These are phyloP conservation scores for Leucocoprinus leucothites DNA, from an alignment of 768 basidiomycete genomes.

Conservation along the genomic window DNA sequence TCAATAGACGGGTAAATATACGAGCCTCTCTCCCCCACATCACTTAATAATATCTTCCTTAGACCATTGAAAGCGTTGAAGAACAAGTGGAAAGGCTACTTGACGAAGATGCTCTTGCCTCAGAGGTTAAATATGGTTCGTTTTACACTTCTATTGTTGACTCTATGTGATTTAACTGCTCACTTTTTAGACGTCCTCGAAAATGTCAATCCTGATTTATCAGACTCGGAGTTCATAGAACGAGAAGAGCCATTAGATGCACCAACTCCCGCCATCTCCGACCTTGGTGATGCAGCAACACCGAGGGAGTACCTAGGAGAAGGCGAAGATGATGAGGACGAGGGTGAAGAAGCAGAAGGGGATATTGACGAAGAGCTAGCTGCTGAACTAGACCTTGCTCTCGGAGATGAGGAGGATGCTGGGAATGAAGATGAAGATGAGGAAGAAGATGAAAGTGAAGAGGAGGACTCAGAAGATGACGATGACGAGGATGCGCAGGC, in stretches of 20 bases:
- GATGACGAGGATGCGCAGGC: slow-evolving; percentile 80
- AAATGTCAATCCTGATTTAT: slow-evolving; percentile 87
- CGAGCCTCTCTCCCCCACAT: slow-evolving; percentile 9
- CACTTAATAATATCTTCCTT: neutral
- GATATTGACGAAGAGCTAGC: slow-evolving; percentile 89
- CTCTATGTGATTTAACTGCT: neutral
- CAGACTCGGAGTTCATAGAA: slow-evolving; percentile 85
- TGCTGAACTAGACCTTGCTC: slow-evolving; percentile 82
- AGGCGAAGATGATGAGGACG: slow-evolving; percentile 55
- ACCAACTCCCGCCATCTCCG: slow-evolving; percentile 71
- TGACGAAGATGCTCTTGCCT: slow-evolving; percentile 73
- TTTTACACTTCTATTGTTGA: neutral
- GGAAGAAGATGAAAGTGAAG: slow-evolving; percentile 67
- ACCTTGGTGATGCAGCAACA: slow-evolving; percentile 60
- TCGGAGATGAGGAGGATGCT: slow-evolving; percentile 66
- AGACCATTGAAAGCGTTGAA: slow-evolving; percentile 95
- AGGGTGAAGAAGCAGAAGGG: slow-evolving; percentile 63
- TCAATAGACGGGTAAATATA: slow-evolving; percentile 66
- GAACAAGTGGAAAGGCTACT: slow-evolving; percentile 87
- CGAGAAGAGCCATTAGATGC: slow-evolving; percentile 62
- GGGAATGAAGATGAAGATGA: slow-evolving; percentile 64
- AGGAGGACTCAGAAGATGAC: slow-evolving; percentile 78
- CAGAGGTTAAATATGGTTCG: slow-evolving; percentile 76
- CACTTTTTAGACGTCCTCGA: slow-evolving; percentile 67
- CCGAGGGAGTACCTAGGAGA: slow-evolving; percentile 55